phyloP scores from a whole-genome alignment of 225 moss, liverwort and hornwort species.

The Sphagnum tenellum region DNA sequence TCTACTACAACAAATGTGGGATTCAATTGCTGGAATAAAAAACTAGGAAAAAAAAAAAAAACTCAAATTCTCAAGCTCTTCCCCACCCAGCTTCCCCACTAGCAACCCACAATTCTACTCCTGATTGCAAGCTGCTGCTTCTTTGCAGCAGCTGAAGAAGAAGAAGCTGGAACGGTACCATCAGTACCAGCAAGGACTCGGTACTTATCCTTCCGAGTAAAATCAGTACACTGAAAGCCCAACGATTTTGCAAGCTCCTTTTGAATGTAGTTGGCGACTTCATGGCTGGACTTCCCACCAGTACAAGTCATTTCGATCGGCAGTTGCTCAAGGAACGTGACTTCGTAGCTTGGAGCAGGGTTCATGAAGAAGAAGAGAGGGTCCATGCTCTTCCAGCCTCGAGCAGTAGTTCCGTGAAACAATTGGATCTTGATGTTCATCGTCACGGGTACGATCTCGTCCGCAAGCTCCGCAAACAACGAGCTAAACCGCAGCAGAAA shows the following conservation, averaged over 20 bases:
- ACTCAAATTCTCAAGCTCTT: too few relatives aligned
- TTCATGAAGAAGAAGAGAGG: slow-evolving; percentile 86
- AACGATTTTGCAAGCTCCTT: slow-evolving; percentile 46
- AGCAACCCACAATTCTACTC: too few relatives aligned
- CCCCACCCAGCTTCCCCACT: too few relatives aligned
- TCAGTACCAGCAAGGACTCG: slow-evolving; percentile 66
- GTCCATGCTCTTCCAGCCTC: slow-evolving; percentile 91
- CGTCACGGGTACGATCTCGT: slow-evolving; percentile 74
- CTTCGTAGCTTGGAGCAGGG: slow-evolving; percentile 42
- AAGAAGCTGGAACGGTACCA: slow-evolving; percentile 26
- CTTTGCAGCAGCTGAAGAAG: too few relatives aligned
- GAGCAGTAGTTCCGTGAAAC: slow-evolving; percentile 89
- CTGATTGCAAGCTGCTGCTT: too few relatives aligned
- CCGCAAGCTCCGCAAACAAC: slow-evolving; percentile 73
- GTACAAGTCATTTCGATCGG: slow-evolving; percentile 53
- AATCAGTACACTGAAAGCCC: slow-evolving; percentile 66
- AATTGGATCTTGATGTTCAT: slow-evolving; percentile 52
- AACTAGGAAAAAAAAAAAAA: too few relatives aligned
- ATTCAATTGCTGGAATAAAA: too few relatives aligned
- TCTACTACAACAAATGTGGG: too few relatives aligned
- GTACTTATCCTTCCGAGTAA: slow-evolving; percentile 85
- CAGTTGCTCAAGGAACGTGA: slow-evolving; percentile 60
- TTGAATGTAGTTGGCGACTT: slow-evolving; percentile 78
- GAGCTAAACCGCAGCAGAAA: slow-evolving; percentile 84
- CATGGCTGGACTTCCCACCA: slow-evolving; percentile 1